Conservation (phyloP, 1,284 basidiomycete genomes). For the Moniliophthora roreri region DNA sequence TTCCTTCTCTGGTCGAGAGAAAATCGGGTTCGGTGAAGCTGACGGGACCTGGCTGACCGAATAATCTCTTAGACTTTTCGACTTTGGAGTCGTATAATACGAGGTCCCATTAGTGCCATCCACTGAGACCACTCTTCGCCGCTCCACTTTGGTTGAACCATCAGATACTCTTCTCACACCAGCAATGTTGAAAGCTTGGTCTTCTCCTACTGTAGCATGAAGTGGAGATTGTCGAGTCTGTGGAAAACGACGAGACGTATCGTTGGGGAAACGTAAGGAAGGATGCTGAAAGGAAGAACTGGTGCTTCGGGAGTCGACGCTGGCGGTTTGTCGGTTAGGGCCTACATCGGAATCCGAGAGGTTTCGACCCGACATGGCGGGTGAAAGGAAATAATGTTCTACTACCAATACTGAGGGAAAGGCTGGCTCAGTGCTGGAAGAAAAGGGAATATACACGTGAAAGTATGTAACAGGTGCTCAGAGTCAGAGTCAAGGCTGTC, state of each 20-base stretch:
- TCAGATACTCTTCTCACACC: conserved; percentile 2
- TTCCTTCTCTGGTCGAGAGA: conserved; percentile 12
- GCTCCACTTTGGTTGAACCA: not conserved
- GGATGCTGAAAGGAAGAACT: not conserved
- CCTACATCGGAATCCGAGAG: conserved; percentile 10
- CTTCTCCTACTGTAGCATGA: not conserved
- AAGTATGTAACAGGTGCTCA: no score
- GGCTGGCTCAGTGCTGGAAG: no score
- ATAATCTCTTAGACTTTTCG: not conserved
- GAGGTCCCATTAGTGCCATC: conserved; percentile 4
- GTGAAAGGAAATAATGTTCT: not conserved
- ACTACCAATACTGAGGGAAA: no score
- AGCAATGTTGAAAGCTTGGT: not conserved
- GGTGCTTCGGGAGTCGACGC: not conserved
- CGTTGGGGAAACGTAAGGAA: conserved; percentile 6
- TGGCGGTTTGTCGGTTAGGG: conserved; percentile 3
- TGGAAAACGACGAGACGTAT: not conserved
- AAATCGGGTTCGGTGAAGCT: conserved; percentile 10
- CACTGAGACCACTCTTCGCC: conserved; percentile 12
- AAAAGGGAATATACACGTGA: no score
- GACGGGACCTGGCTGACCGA: conserved; percentile 4
- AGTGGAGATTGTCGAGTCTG: not conserved
- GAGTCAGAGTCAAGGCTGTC: no score
- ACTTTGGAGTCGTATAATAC: not conserved
- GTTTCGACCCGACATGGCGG: not conserved